These are phyloP conservation scores for Cryptococcus wingfieldii DNA, from an alignment of 1,284 basidiomycete species.

Conservation along the genomic window DNA sequence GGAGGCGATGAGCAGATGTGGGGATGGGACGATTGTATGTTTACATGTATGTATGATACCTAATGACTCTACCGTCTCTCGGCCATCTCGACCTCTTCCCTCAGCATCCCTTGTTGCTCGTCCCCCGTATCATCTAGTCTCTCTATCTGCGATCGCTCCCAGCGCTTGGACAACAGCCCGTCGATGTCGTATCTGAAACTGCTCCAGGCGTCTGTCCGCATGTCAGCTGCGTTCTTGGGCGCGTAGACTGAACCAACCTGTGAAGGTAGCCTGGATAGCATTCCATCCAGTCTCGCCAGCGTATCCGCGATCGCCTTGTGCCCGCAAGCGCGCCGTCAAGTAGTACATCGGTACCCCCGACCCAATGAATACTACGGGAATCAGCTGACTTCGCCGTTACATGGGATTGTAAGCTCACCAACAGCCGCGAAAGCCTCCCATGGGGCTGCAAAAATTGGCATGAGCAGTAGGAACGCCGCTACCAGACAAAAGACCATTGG, in stretches of 20 bases:
- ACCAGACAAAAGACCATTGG: constrained; percentile 87
- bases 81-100: constrained; percentile 34
- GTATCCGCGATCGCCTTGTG: constrained; percentile 5
- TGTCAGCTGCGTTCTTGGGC: background rate
- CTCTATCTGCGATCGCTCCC: background rate
- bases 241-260: constrained; percentile 14
- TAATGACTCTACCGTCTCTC: constrained; percentile 13
- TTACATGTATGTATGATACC: constrained; percentile 4
- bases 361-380: constrained; percentile 46
- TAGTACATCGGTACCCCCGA: constrained; percentile 80
- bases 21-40: background rate
- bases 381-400: background rate
- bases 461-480: constrained; percentile 85
- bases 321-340: constrained; percentile 55
- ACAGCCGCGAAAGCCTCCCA: constrained; percentile 79
- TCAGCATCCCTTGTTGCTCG: constrained; percentile 19
- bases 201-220: constrained; percentile 25
- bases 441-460: constrained; percentile 93
- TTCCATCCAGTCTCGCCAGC: constrained; percentile 10
- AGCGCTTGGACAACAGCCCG: constrained; percentile 12
- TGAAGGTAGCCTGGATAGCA: constrained; percentile 15
- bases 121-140: constrained; percentile 9
- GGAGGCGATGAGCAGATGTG: constrained; percentile 4
- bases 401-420: constrained; percentile 53
- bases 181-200: constrained; percentile 27